These are phyloP conservation scores for Aureobasidium sp. DNA, from an alignment of 2,329 filamentous ascomycete genomes.

Conservation along the genomic window DNA sequence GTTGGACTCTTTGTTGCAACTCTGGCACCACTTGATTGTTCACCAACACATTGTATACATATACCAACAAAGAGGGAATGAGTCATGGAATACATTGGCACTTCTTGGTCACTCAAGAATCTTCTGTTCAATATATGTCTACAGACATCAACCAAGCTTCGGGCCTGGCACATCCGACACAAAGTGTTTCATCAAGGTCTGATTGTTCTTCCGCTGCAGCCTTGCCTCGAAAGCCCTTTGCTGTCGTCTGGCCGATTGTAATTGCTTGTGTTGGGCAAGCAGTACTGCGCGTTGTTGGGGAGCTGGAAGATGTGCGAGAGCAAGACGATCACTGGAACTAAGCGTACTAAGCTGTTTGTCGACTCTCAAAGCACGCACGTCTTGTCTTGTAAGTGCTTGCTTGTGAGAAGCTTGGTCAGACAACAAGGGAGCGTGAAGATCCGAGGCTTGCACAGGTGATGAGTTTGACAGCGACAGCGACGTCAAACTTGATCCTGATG, in stretches of 20 bases:
- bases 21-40: neutral
- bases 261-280: neutral
- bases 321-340: neutral
- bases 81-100: neutral
- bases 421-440: neutral
- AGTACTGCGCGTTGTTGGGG: neutral
- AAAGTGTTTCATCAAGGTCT: constrained; percentile 8
- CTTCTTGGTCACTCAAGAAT: neutral
- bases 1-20: neutral
- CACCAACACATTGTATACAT: neutral
- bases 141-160: neutral
- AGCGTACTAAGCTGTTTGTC: neutral
- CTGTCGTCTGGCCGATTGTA: neutral
- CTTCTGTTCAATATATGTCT: neutral
- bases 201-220: neutral
- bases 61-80: neutral
- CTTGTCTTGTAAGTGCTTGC: constrained; percentile 3
- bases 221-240: neutral
- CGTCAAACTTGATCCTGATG: too few species aligned
- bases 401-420: neutral
- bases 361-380: neutral
- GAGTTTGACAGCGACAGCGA: neutral
- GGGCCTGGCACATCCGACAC: neutral
- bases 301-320: neutral
- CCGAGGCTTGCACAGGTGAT: neutral